Evolutionary conservation across 345 rosid species (phyloP), one percentile per base, ranked within the genome.

Genomic region (Eucalyptus regnans): DNA sequence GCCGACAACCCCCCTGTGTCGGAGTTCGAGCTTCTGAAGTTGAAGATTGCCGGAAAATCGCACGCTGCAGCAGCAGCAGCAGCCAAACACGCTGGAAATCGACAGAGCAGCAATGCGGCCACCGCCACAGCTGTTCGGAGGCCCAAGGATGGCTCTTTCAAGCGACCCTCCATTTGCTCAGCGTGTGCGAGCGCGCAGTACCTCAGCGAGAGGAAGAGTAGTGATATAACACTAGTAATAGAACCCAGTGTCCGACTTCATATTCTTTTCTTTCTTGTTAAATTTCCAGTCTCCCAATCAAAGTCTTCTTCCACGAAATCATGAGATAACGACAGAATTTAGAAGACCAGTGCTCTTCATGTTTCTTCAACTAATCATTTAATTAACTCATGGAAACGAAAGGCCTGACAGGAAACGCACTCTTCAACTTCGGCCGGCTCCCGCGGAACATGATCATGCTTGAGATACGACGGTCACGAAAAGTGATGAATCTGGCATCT

Each of bases 1-100:
- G 96, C 95, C 6, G 95, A 94, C 50, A 92, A 89, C 37, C 17
- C 98, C 97, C 96, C 3, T n/a, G 90, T 91, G 89, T 94, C 94
- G 18, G 94, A 91, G 66, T 93, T 94, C 1, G 94, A 94, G 89
- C 93, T 94, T 1, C 95, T 92, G 33, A 94, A 92, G 89, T 94
- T 92, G 89, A 92, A 93, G 12, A 94, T 91, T 5, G 94, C 94
- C 23, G 91, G 93, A 44, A 93, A 89, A 13, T 90, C 25, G 86
- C 92, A 92, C 46, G 86, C 7, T 10, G 37, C 37, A 33, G 90
- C 56, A 51, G 4, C 56, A 15, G 58, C 12, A 3, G 90, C 31
- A 50, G 44, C 23, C 56, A 37, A 83, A 60, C 50, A 62, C 33
- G n/a, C 22, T 4, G 20, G 68, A 29, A 31, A 52, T n/a, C 33